Evolutionary conservation across 192 early-diverging fungal genomes (phyloP).

Genomic region (Piromyces finnis): DNA sequence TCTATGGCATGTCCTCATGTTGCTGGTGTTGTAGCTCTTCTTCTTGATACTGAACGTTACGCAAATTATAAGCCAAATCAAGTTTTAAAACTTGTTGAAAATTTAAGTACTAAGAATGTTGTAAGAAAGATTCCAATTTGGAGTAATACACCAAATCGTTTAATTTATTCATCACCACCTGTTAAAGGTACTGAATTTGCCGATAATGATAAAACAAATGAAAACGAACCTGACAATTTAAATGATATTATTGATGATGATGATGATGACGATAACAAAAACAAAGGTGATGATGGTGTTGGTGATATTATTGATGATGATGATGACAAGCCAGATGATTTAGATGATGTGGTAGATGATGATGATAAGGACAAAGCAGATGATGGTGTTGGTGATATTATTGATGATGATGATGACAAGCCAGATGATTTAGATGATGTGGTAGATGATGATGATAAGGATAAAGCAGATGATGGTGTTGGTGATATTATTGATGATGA

Average conservation of each 20-base stretch:
- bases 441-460: not conserved
- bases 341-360: not conserved
- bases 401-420: not conserved
- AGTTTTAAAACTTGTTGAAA: slow-evolving; percentile 32
- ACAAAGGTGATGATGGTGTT: not conserved
- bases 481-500: not conserved
- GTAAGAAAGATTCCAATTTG: slow-evolving; percentile 28
- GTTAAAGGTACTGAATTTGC: not conserved
- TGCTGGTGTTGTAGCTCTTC: slow-evolving; percentile 27
- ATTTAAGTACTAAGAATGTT: slow-evolving; percentile 34
- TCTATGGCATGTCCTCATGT: slow-evolving; percentile 7
- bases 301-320: not conserved
- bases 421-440: not conserved
- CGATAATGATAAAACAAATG: not conserved
- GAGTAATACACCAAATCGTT: slow-evolving; percentile 39
- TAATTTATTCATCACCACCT: slow-evolving; percentile 48
- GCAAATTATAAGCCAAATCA: not conserved
- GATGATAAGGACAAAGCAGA: not conserved
- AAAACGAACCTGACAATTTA: not conserved
- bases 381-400: not conserved
- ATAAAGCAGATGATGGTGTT: not conserved
- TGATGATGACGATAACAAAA: not conserved
- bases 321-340: not conserved
- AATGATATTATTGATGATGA: not conserved
- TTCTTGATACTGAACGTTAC: slow-evolving; percentile 3